A percentile compares a stretch with the other conserved stretches of the same genome.
phyloP scores from a whole-genome alignment of 805 yeast species.

The Candida yuanshanica region DNA sequence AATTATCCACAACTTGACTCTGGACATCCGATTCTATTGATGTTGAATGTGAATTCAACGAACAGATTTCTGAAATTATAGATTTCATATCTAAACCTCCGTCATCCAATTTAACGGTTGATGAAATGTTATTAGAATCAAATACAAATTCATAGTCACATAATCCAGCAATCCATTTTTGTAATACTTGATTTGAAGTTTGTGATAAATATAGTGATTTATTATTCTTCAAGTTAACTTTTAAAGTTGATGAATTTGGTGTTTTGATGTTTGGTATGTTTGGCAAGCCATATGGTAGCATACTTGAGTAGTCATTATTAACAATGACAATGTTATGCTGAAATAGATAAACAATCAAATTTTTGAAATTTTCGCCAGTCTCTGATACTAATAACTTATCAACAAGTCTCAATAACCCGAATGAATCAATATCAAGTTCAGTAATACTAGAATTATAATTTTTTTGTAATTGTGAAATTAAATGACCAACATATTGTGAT shows the following conservation, averaged over 20 bases:
- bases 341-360: slow-evolving; percentile 30
- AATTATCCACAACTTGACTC: neutral
- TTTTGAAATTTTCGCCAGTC: slow-evolving; percentile 22
- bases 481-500: slow-evolving; percentile 13
- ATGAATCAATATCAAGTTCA: slow-evolving; percentile 26
- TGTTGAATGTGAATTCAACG: neutral
- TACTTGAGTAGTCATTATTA: slow-evolving; percentile 5
- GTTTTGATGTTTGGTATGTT: slow-evolving; percentile 13
- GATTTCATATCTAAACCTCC: slow-evolving; percentile 2
- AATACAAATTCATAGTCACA: slow-evolving; percentile 29
- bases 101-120: slow-evolving; percentile 22
- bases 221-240: slow-evolving; percentile 14
- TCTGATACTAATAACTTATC: slow-evolving; percentile 28
- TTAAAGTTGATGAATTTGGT: slow-evolving; percentile 18
- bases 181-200: slow-evolving; percentile 26
- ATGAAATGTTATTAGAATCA: slow-evolving; percentile 25
- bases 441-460: slow-evolving; percentile 16
- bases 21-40: neutral
- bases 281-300: slow-evolving; percentile 3
- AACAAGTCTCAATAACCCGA: slow-evolving; percentile 31
- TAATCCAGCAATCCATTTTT: slow-evolving; percentile 37
- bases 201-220: slow-evolving; percentile 21
- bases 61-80: neutral
- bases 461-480: slow-evolving; percentile 7
- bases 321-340: slow-evolving; percentile 19